Percentiles rank a stretch among this genome's conserved stretches.
phyloP scores from a whole-genome alignment of 2,329 filamentous ascomycete genomes.

The Sarocladium kiliense region DNA sequence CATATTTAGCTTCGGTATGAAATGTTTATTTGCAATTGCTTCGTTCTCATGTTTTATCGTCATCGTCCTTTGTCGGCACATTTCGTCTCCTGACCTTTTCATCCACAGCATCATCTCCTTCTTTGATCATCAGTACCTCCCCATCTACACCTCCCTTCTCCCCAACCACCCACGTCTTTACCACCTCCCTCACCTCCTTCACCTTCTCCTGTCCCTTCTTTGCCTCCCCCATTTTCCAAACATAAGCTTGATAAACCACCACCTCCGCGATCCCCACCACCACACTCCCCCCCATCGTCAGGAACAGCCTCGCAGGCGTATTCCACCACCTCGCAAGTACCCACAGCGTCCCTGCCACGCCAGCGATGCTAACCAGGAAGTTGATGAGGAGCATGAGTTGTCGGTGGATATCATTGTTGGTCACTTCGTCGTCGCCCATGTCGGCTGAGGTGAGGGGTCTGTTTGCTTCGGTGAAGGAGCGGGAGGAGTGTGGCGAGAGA shows the following conservation, averaged over 20 bases:
- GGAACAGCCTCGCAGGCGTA: constrained; percentile 61
- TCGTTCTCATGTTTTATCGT: no score
- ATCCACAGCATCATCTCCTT: constrained; percentile 8
- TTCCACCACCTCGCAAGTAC: constrained; percentile 73
- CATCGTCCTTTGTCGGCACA: background rate
- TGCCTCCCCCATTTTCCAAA: constrained; percentile 65
- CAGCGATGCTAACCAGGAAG: constrained; percentile 79
- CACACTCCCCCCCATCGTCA: constrained; percentile 65
- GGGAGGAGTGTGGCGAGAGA: constrained; percentile 40
- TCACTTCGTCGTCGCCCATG: constrained; percentile 57
- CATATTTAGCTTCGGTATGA: no score
- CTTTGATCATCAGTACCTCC: constrained; percentile 18
- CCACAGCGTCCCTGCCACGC: constrained; percentile 74
- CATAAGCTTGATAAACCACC: constrained; percentile 69
- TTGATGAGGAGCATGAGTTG: constrained; percentile 84
- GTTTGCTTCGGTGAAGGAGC: constrained; percentile 51
- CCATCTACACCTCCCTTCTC: constrained; percentile 21
- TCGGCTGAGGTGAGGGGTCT: constrained; percentile 40
- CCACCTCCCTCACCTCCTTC: constrained; percentile 62
- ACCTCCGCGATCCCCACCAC: constrained; percentile 72
- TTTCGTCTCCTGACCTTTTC: constrained; percentile 22
- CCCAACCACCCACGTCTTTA: constrained; percentile 66
- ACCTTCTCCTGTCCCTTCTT: constrained; percentile 56
- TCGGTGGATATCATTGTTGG: constrained; percentile 69
- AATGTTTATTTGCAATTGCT: no score